These are phyloP conservation scores for Aspergillus hiratsukae DNA, from an alignment of 2,329 filamentous ascomycete species.

Conservation along the genomic window DNA sequence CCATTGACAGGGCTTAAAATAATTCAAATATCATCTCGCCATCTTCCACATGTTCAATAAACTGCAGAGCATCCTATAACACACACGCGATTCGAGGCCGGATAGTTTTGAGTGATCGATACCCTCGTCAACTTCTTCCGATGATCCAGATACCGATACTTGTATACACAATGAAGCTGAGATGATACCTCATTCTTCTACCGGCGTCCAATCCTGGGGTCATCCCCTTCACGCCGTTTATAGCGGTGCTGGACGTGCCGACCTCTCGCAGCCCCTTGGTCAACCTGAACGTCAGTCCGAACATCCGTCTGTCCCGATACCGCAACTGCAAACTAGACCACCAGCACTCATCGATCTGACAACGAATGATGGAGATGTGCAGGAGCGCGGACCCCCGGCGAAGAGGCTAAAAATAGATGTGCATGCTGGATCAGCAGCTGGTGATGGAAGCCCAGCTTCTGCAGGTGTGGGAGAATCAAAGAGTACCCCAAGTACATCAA, in stretches of 20 bases:
- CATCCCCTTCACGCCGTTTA: slow-evolving; percentile 30
- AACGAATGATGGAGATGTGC: slow-evolving; percentile 22
- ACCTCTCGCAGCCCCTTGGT: slow-evolving; percentile 20
- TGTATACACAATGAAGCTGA: slow-evolving; percentile 35
- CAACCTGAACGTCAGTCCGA: slow-evolving; percentile 22
- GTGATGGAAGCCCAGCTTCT: slow-evolving; percentile 18
- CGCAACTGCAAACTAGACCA: slow-evolving; percentile 22
- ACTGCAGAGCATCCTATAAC: neutral
- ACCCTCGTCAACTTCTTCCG: slow-evolving; percentile 3
- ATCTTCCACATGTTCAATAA: neutral
- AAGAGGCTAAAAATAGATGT: slow-evolving; percentile 36
- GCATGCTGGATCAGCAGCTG: slow-evolving; percentile 15
- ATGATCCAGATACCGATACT: slow-evolving; percentile 22
- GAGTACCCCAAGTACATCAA: slow-evolving; percentile 23
- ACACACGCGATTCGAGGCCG: neutral
- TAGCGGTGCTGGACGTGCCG: slow-evolving; percentile 24
- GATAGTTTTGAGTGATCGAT: neutral
- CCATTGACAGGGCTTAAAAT: neutral
- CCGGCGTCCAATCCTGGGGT: slow-evolving; percentile 37
- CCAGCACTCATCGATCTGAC: slow-evolving; percentile 37
- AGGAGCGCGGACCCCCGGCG: slow-evolving; percentile 32
- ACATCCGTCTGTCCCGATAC: slow-evolving; percentile 22
- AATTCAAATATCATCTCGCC: neutral
- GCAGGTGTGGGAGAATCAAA: slow-evolving; percentile 25
- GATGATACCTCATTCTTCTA: slow-evolving; percentile 41